Evolutionary conservation across 257 asterid genomes (phyloP).

Genomic region (Paraleonurus japonicus): DNA sequence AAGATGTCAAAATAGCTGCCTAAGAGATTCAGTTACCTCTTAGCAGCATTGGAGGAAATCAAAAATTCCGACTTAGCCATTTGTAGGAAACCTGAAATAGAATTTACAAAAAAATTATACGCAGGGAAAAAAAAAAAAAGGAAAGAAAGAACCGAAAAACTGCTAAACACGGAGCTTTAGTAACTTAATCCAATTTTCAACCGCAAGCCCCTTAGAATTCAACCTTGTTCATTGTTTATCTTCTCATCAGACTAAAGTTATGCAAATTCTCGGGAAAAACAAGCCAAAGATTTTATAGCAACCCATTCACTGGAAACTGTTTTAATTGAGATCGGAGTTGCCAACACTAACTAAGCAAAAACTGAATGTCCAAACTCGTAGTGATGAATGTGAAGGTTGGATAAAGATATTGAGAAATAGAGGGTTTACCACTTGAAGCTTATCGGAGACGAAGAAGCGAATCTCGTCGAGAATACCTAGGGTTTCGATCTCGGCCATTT

Average conservation of each 20-base stretch:
- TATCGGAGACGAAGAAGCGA: conserved; percentile 77
- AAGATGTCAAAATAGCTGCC: not conserved
- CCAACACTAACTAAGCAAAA: not conserved
- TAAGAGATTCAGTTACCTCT: conserved; percentile 49
- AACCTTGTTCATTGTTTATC: not conserved
- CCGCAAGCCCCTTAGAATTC: not conserved
- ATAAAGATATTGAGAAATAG: not conserved
- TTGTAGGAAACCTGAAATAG: conserved; percentile 83
- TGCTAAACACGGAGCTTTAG: not conserved
- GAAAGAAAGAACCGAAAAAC: not conserved
- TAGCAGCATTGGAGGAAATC: conserved; percentile 87
- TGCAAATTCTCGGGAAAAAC: not conserved
- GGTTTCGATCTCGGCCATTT: conserved; percentile 70
- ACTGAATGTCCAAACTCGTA: not conserved
- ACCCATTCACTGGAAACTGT: not conserved
- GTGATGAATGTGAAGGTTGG: not conserved
- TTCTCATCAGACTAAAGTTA: not conserved
- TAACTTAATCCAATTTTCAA: not conserved
- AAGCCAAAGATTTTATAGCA: not conserved
- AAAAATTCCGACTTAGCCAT: conserved; percentile 90
- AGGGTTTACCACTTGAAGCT: conserved; percentile 86
- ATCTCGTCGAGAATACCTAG: conserved; percentile 72
- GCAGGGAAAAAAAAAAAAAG: not conserved
- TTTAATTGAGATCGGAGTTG: conserved; percentile 1
- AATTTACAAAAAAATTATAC: not conserved